Conservation (phyloP, 1,284 basidiomycete genomes). For the Cerioporus squamosus region DNA sequence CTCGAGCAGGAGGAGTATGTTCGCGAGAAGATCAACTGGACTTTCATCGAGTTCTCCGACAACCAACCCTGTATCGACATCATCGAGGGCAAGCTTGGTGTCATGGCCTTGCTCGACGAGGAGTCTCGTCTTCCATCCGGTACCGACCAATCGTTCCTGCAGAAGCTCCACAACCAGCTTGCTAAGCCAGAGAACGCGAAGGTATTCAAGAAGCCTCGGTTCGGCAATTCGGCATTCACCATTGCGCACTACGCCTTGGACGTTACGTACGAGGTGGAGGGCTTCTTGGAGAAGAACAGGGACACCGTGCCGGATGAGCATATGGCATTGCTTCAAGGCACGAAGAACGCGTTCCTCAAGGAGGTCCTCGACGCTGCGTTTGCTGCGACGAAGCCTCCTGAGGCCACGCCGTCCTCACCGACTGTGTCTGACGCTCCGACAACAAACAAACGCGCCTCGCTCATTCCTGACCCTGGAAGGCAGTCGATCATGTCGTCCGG, state of each 20-base stretch:
- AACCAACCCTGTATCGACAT: conserved; percentile 99
- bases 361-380: conserved; percentile 93
- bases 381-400: conserved; percentile 68
- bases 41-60: conserved; percentile 99
- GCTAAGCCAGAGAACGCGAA: conserved; percentile 84
- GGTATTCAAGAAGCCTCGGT: conserved; percentile 97
- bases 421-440: conserved; percentile 73
- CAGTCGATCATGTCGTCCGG: conserved; percentile 63
- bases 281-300: conserved; percentile 98
- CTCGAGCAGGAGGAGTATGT: conserved; percentile 99
- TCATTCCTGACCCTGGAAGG: conserved; percentile 87
- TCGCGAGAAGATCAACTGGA: conserved; percentile 99
- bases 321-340: conserved; percentile 82
- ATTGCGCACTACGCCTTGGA: conserved; percentile 98
- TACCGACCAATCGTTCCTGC: conserved; percentile 91
- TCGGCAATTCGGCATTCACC: conserved; percentile 96
- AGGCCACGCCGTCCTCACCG: conserved; percentile 72
- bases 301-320: conserved; percentile 99
- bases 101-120: conserved; percentile 94
- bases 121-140: conserved; percentile 97
- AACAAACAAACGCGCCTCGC: conserved; percentile 75
- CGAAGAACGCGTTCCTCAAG: conserved; percentile 92
- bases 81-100: conserved; percentile 96
- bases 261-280: conserved; percentile 98
- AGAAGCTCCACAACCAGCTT: conserved; percentile 92